Evolutionary conservation across 345 rosid species (phyloP).

Genomic region (Eucalyptus sp.): DNA sequence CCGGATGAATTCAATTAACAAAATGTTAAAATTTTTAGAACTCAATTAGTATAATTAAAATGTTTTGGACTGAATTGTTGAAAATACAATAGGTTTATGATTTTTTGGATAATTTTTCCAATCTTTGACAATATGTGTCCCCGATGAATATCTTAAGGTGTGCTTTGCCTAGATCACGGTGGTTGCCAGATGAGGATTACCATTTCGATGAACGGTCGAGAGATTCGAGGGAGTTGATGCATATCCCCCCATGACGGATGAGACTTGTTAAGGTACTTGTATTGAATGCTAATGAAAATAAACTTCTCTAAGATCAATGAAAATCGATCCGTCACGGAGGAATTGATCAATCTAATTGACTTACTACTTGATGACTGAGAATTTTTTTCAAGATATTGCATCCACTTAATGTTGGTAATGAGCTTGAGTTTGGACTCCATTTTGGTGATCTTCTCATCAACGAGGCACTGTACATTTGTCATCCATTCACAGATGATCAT

Average conservation of each 20-base stretch:
- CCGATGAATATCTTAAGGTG: background rate
- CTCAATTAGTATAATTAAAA: no score
- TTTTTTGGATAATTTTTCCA: no score
- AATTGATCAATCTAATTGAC: background rate
- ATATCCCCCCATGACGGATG: background rate
- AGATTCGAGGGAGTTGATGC: background rate
- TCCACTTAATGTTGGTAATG: background rate
- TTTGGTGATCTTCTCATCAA: background rate
- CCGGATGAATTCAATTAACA: fast-evolving
- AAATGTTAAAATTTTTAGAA: no score
- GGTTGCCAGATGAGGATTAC: background rate
- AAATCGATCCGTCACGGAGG: background rate
- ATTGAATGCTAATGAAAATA: background rate
- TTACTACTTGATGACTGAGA: background rate
- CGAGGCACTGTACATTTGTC: background rate
- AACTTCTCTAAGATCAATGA: background rate
- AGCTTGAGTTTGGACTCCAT: background rate
- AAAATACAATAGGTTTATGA: fast-evolving
- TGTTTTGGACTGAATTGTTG: no score
- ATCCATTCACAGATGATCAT: background rate
- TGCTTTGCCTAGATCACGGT: background rate
- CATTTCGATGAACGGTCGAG: background rate
- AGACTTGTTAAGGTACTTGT: background rate
- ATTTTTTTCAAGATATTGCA: background rate
- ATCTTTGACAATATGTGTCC: background rate